These are phyloP conservation scores for Backusella mclennaniae DNA, from an alignment of 192 early-diverging fungal species.

Conservation along the genomic window DNA sequence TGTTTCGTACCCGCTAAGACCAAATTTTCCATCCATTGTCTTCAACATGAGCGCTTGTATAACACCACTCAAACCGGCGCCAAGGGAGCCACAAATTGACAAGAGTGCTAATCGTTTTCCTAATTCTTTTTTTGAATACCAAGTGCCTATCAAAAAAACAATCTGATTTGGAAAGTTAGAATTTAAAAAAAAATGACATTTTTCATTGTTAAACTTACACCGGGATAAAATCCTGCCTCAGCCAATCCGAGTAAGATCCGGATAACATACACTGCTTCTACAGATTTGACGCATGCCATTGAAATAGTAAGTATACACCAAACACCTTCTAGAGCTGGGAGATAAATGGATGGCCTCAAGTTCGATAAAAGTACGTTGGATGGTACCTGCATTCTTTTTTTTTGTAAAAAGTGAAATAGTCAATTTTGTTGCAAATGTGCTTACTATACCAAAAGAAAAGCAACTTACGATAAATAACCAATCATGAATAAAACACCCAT, in stretches of 20 bases:
- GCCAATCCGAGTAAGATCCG: constrained; percentile 33
- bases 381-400: constrained; percentile 36
- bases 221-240: constrained; percentile 42
- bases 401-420: not conserved
- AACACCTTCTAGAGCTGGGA: constrained; percentile 28
- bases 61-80: constrained; percentile 26
- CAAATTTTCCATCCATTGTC: constrained; percentile 30
- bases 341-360: constrained; percentile 30
- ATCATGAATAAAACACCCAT: constrained; percentile 36
- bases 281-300: constrained; percentile 34
- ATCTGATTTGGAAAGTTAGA: constrained; percentile 11
- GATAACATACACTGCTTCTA: constrained; percentile 32
- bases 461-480: constrained; percentile 32
- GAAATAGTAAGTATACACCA: constrained; percentile 38
- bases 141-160: constrained; percentile 35
- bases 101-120: constrained; percentile 34
- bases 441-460: not conserved
- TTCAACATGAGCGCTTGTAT: constrained; percentile 30
- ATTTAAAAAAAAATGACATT: not conserved
- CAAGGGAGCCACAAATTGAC: constrained; percentile 31
- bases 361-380: constrained; percentile 36
- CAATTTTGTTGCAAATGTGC: not conserved
- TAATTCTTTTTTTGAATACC: constrained; percentile 39
- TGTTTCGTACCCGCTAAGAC: constrained; percentile 32
- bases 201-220: constrained; percentile 20